Conservation (phyloP, 805 yeast species). For the Ogataea ganodermae region DNA sequence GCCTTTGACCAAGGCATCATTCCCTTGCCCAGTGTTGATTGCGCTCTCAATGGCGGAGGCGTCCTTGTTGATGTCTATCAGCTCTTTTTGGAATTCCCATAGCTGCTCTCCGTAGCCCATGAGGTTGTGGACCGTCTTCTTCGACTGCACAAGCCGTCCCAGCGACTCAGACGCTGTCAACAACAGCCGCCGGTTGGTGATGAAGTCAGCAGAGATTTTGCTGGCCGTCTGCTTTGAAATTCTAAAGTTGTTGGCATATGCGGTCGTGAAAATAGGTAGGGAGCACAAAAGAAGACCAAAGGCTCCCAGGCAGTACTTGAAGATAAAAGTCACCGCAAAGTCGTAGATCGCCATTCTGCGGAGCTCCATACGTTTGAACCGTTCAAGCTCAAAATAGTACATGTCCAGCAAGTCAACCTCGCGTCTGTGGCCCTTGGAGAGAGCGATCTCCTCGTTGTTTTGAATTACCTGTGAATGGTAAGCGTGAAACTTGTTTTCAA, state of each 20-base stretch:
- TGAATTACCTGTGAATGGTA: constrained; percentile 79
- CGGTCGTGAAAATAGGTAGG: constrained; percentile 70
- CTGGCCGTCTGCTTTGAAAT: constrained; percentile 41
- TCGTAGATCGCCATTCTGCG: constrained; percentile 76
- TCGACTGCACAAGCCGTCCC: constrained; percentile 82
- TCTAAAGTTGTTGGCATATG: constrained; percentile 40
- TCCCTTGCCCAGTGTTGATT: constrained; percentile 15
- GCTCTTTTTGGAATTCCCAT: constrained; percentile 63
- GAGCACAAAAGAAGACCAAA: constrained; percentile 87
- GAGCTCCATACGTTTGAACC: constrained; percentile 73
- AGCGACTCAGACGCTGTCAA: constrained; percentile 84
- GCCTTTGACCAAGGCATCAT: constrained; percentile 32
- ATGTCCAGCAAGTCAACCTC: constrained; percentile 78
- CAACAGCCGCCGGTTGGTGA: constrained; percentile 82
- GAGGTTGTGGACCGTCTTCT: constrained; percentile 80
- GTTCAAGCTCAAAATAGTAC: constrained; percentile 77
- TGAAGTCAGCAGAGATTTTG: constrained; percentile 72
- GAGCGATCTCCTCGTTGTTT: constrained; percentile 84
- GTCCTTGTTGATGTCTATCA: constrained; percentile 48
- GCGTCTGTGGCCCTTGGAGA: constrained; percentile 75
- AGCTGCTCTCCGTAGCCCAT: constrained; percentile 81
- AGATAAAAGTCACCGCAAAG: constrained; percentile 82
- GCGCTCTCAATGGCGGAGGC: constrained; percentile 25
- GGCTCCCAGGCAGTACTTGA: constrained; percentile 95
- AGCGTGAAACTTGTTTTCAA: constrained; percentile 83